Conservation (phyloP, 2,329 filamentous ascomycete species). For the Colletotrichum eremochloae region DNA sequence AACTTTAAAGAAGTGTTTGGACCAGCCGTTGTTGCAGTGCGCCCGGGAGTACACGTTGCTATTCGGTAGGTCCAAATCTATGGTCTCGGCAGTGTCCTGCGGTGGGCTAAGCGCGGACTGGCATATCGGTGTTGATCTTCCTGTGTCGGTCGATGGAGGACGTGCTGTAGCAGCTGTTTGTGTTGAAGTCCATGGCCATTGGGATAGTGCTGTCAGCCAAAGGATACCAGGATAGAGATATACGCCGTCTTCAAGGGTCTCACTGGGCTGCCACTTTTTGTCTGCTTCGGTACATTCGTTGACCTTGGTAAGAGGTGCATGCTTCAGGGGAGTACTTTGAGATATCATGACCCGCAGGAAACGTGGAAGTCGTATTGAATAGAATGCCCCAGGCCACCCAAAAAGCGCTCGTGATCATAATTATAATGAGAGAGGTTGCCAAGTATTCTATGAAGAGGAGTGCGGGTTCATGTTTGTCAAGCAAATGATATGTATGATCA, state of each 20-base stretch:
- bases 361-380: not conserved
- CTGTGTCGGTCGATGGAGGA: not conserved
- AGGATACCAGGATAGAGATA: too few relatives aligned
- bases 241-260: not conserved
- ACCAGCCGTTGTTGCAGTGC: constrained; percentile 57
- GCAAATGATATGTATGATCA: not conserved
- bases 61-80: constrained; percentile 50
- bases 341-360: too few relatives aligned
- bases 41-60: constrained; percentile 59
- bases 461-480: not conserved
- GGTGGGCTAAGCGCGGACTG: not conserved
- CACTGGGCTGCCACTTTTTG: not conserved
- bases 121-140: not conserved
- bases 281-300: not conserved
- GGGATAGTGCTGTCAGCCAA: not conserved
- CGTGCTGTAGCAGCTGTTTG: constrained; percentile 1
- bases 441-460: too few relatives aligned
- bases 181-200: not conserved
- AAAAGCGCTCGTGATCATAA: not conserved
- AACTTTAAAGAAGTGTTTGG: not conserved
- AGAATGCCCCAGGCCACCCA: not conserved
- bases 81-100: constrained; percentile 49
- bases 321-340: not conserved
- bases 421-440: not conserved
- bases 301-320: not conserved